These are phyloP conservation scores for Mucor indicus DNA, from an alignment of 371 early-diverging fungal genomes.

Conservation along the genomic window DNA sequence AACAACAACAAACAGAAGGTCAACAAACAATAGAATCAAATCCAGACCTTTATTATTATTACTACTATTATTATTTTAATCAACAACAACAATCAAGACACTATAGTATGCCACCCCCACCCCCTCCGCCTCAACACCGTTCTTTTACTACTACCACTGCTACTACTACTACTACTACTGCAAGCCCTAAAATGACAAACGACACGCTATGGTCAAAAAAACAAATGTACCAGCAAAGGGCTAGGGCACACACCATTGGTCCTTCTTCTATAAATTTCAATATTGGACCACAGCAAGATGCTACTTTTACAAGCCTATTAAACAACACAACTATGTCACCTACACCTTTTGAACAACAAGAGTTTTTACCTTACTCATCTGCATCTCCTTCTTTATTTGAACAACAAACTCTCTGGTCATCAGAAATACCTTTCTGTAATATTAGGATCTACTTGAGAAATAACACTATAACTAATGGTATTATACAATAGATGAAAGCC, in stretches of 20 bases:
- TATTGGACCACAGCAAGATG: constrained; percentile 6
- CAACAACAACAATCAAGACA: constrained; percentile 20
- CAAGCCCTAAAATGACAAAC: no score
- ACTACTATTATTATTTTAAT: constrained; percentile 30
- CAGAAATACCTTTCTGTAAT: constrained; percentile 19
- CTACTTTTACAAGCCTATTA: neutral
- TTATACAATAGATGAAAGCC: no score
- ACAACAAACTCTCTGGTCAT: constrained; percentile 5
- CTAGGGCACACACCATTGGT: constrained; percentile 19
- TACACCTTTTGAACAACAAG: neutral
- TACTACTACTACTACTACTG: no score
- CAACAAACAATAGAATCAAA: constrained; percentile 22
- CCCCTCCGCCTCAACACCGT: constrained; percentile 16
- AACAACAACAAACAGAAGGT: constrained; percentile 14
- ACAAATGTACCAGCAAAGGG: constrained; percentile 7
- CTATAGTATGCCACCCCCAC: neutral
- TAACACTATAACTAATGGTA: neutral
- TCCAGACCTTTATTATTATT: constrained; percentile 28
- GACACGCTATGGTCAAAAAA: constrained; percentile 4
- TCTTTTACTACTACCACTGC: neutral
- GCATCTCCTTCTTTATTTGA: constrained; percentile 2
- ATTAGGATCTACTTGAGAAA: neutral
- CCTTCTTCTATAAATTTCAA: constrained; percentile 5
- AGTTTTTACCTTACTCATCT: constrained; percentile 2
- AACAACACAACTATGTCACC: neutral